Percentiles rank a stretch among this genome's conserved stretches.
Evolutionary conservation across 495 filamentous ascomycete genomes (phyloP).

Genomic region (Penicillium mononematosum): DNA sequence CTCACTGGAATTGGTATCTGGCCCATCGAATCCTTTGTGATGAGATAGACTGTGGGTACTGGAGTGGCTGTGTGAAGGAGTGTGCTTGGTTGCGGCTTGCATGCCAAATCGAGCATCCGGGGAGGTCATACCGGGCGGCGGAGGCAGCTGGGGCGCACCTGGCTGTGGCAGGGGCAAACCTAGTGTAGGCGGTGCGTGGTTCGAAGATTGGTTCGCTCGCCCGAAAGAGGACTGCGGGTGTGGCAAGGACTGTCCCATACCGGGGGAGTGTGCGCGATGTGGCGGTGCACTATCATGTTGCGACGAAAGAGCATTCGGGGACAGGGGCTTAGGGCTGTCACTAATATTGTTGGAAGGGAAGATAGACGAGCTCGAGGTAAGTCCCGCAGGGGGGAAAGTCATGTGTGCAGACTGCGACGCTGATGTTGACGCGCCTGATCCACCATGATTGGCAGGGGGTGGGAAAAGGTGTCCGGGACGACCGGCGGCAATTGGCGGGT

Average conservation of each 20-base stretch:
- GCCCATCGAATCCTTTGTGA: constrained; percentile 30
- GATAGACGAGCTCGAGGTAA: constrained; percentile 51
- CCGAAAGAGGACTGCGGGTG: constrained; percentile 63
- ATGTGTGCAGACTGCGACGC: constrained; percentile 51
- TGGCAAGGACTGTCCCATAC: constrained; percentile 60
- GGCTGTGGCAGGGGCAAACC: constrained; percentile 41
- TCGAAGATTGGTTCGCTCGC: constrained; percentile 42
- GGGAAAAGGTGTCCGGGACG: constrained; percentile 55
- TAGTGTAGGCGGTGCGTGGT: constrained; percentile 28
- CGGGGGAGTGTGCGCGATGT: constrained; percentile 67
- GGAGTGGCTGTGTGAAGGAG: constrained; percentile 40
- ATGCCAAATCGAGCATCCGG: constrained; percentile 47
- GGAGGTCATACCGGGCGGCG: constrained; percentile 49
- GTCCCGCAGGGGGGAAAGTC: constrained; percentile 48
- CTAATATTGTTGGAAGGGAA: constrained; percentile 74
- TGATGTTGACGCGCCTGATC: constrained; percentile 51
- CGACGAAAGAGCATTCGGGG: constrained; percentile 64
- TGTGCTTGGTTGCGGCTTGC: constrained; percentile 35
- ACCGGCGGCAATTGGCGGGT: constrained; percentile 65
- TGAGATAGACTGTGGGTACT: constrained; percentile 39
- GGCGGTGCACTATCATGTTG: constrained; percentile 53
- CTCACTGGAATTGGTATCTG: constrained; percentile 28
- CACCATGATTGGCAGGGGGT: constrained; percentile 50
- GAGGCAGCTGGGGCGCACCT: constrained; percentile 52
- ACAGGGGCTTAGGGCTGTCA: constrained; percentile 84